A percentile compares a stretch with the other conserved stretches of the same genome.
Evolutionary conservation across 2,329 filamentous ascomycete genomes (phyloP).

Genomic region (Cytospora leucostoma): DNA sequence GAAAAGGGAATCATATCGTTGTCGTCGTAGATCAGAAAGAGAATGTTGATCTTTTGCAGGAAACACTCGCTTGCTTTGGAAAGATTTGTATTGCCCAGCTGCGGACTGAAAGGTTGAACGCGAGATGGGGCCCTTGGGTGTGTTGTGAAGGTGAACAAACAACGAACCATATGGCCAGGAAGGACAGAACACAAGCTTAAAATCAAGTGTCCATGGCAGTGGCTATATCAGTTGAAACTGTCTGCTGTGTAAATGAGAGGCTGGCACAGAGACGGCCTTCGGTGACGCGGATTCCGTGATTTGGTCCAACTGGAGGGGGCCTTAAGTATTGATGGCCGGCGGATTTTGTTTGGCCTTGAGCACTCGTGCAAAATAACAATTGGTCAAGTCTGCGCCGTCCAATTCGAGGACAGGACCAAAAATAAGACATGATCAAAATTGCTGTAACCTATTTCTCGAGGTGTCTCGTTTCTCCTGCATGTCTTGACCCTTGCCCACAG

Average conservation of each 20-base stretch:
- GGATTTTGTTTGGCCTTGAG: background rate
- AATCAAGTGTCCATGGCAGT: background rate
- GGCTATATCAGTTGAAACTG: background rate
- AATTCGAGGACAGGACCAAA: background rate
- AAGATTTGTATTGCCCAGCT: background rate
- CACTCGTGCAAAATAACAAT: background rate
- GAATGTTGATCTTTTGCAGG: no score
- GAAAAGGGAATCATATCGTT: background rate
- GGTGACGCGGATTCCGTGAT: background rate
- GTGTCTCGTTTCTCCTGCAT: constrained; percentile 23
- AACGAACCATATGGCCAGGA: constrained; percentile 10
- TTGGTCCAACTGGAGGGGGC: background rate
- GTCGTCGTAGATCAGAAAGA: background rate
- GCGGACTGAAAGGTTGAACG: background rate
- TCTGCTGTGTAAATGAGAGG: background rate
- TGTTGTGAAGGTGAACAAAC: background rate
- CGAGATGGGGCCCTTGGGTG: background rate
- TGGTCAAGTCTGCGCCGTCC: background rate
- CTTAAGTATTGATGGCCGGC: background rate
- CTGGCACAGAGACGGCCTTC: background rate
- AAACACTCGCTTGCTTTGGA: background rate
- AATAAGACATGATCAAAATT: background rate
- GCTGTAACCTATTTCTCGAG: constrained; percentile 7
- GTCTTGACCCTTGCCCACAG: constrained; percentile 10
- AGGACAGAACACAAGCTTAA: background rate